Evolutionary conservation across 805 yeast species (phyloP).

Genomic region (Suhomyces pyralidae): DNA sequence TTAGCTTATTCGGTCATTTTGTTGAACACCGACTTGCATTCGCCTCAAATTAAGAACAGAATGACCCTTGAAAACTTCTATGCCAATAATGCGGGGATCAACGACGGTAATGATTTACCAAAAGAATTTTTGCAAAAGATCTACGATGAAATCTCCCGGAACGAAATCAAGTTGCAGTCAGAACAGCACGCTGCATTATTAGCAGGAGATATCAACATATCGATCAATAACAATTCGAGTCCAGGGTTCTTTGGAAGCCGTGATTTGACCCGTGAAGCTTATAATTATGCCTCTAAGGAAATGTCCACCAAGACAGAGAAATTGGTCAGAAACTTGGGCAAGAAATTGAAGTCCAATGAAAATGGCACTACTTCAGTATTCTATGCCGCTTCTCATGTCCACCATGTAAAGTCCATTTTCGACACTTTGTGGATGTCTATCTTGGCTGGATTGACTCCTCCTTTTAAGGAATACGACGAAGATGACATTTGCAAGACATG

Average conservation of each 20-base stretch:
- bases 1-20: slow-evolving; percentile 87
- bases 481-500: slow-evolving; percentile 64
- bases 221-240: slow-evolving; percentile 29
- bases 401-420: slow-evolving; percentile 89
- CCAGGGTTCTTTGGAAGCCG: slow-evolving; percentile 67
- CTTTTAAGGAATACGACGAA: slow-evolving; percentile 85
- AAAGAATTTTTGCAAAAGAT: slow-evolving; percentile 65
- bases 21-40: slow-evolving; percentile 93
- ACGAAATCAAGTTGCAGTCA: slow-evolving; percentile 87
- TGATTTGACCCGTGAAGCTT: slow-evolving; percentile 74
- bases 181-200: slow-evolving; percentile 92
- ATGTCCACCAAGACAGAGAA: slow-evolving; percentile 87
- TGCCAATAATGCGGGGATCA: slow-evolving; percentile 85
- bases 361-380: slow-evolving; percentile 39
- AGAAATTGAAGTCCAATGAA: slow-evolving; percentile 39
- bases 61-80: slow-evolving; percentile 89
- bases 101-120: slow-evolving; percentile 84
- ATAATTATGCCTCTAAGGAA: slow-evolving; percentile 87
- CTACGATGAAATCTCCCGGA: slow-evolving; percentile 70
- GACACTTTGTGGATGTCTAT: slow-evolving; percentile 97
- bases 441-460: slow-evolving; percentile 89
- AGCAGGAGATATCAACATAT: slow-evolving; percentile 50
- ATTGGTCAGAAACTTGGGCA: slow-evolving; percentile 65
- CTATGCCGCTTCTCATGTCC: slow-evolving; percentile 81
- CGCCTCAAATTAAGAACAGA: slow-evolving; percentile 76